These are phyloP conservation scores for Austroboletus novae-zelandiae DNA, from an alignment of 1,284 basidiomycete species.

Conservation along the genomic window DNA sequence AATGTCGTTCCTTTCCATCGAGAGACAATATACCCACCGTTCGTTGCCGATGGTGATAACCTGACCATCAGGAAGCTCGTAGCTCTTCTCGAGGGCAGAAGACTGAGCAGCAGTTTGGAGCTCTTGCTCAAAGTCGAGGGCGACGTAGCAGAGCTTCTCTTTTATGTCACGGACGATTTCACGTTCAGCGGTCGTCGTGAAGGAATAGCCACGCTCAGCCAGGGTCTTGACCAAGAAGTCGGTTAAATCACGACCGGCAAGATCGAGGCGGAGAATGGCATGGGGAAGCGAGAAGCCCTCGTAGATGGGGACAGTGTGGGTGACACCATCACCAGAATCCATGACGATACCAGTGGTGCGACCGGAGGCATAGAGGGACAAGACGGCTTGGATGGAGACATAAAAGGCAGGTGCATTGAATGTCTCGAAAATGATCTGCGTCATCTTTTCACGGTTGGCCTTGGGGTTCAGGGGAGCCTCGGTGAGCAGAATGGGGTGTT, in stretches of 20 bases:
- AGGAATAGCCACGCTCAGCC: conserved; percentile 92
- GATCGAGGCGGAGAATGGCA: conserved; percentile 92
- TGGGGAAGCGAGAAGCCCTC: conserved; percentile 92
- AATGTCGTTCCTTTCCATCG: not conserved
- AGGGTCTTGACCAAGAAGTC: conserved; percentile 92
- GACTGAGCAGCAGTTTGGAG: conserved; percentile 91
- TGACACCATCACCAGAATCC: conserved; percentile 90
- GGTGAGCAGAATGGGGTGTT: no score
- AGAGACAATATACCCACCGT: conserved; percentile 49
- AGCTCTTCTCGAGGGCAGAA: conserved; percentile 91
- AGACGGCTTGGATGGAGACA: conserved; percentile 68
- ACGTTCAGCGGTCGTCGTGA: conserved; percentile 92
- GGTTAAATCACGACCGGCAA: conserved; percentile 94
- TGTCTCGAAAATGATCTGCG: no score
- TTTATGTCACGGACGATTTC: conserved; percentile 98
- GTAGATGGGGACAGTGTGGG: conserved; percentile 90
- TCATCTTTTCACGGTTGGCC: no score
- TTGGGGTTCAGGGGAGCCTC: no score
- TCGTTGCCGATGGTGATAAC: conserved; percentile 97
- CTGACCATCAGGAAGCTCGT: conserved; percentile 95
- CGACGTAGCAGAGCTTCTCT: conserved; percentile 98
- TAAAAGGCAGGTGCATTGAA: no score
- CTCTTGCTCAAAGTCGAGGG: conserved; percentile 96
- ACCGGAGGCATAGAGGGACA: conserved; percentile 88
- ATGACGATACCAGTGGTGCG: conserved; percentile 89